Evolutionary conservation across 805 yeast species (phyloP).

Genomic region (Huiozyma naganishii): DNA sequence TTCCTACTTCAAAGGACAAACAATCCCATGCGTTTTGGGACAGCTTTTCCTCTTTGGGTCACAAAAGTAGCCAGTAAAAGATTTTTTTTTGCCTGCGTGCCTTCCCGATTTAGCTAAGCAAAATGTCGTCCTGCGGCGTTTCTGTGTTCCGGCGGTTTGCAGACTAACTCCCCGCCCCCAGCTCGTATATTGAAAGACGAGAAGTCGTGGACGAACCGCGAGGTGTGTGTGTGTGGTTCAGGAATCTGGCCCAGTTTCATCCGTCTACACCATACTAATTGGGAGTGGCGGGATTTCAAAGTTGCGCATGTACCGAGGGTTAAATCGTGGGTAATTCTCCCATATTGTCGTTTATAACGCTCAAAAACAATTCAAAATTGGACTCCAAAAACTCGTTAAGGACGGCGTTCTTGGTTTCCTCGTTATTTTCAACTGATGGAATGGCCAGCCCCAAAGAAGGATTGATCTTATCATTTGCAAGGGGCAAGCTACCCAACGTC

Average conservation of each 20-base stretch:
- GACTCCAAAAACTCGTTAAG: slow-evolving; percentile 9
- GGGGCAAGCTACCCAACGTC: slow-evolving; percentile 1
- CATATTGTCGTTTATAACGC: slow-evolving; percentile 9
- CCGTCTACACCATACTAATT: not conserved
- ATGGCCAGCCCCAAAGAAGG: not conserved
- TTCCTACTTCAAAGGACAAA: too few relatives aligned
- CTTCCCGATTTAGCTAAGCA: too few relatives aligned
- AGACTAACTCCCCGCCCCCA: not conserved
- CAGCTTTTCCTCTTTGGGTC: too few relatives aligned
- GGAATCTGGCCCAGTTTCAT: not conserved
- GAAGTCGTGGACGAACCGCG: not conserved
- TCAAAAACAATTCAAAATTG: slow-evolving; percentile 10
- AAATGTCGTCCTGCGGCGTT: too few relatives aligned
- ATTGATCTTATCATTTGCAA: not conserved
- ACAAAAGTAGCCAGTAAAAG: too few relatives aligned
- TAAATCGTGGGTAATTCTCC: slow-evolving; percentile 10
- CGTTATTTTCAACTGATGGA: not conserved
- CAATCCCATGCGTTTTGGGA: too few relatives aligned
- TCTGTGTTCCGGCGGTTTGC: too few relatives aligned
- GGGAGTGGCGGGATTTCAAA: too few relatives aligned
- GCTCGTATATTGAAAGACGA: not conserved
- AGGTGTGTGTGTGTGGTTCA: not conserved
- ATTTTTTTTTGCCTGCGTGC: too few relatives aligned
- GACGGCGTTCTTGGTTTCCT: slow-evolving; percentile 3
- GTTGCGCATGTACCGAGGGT: not conserved